A percentile compares a stretch with the other conserved stretches of the same genome.
Evolutionary conservation across 2,329 filamentous ascomycete genomes (phyloP).

Genomic region (Myriangium duriaei): DNA sequence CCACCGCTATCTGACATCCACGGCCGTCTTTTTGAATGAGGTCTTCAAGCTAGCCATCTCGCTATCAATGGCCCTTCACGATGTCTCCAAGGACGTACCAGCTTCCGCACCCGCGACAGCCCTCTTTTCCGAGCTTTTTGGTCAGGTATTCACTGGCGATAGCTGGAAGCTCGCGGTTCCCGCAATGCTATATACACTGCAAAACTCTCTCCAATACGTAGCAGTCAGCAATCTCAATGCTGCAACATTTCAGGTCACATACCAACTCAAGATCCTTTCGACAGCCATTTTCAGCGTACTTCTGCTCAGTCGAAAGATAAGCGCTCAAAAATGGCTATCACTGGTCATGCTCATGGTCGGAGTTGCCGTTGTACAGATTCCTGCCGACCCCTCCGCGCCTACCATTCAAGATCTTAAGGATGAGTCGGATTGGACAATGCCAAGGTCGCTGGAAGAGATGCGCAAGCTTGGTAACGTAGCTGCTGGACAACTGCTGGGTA

Average conservation of each 20-base stretch:
- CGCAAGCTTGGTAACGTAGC: slow-evolving; percentile 48
- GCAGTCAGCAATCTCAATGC: slow-evolving; percentile 84
- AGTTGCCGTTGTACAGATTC: slow-evolving; percentile 74
- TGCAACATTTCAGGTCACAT: slow-evolving; percentile 84
- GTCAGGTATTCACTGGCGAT: slow-evolving; percentile 73
- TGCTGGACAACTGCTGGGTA: slow-evolving; percentile 37
- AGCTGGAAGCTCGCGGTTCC: slow-evolving; percentile 92
- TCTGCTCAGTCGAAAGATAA: slow-evolving; percentile 59
- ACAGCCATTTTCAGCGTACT: slow-evolving; percentile 77
- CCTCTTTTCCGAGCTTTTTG: slow-evolving; percentile 67
- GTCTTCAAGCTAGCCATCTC: slow-evolving; percentile 80
- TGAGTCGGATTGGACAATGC: slow-evolving; percentile 49
- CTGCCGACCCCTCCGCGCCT: slow-evolving; percentile 43
- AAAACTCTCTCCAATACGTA: slow-evolving; percentile 89
- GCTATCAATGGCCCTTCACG: slow-evolving; percentile 75
- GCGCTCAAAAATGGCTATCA: slow-evolving; percentile 64
- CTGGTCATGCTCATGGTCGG: slow-evolving; percentile 69
- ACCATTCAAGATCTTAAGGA: slow-evolving; percentile 50
- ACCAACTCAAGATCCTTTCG: slow-evolving; percentile 87
- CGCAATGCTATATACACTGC: slow-evolving; percentile 74
- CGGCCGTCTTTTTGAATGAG: slow-evolving; percentile 87
- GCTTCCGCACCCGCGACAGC: slow-evolving; percentile 69
- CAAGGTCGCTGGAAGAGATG: slow-evolving; percentile 65
- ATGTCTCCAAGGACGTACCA: slow-evolving; percentile 65
- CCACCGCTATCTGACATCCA: slow-evolving; percentile 85